Percentiles rank a stretch among this genome's conserved stretches.
phyloP scores from a whole-genome alignment of 805 yeast species.

The Lipomyces orientalis region DNA sequence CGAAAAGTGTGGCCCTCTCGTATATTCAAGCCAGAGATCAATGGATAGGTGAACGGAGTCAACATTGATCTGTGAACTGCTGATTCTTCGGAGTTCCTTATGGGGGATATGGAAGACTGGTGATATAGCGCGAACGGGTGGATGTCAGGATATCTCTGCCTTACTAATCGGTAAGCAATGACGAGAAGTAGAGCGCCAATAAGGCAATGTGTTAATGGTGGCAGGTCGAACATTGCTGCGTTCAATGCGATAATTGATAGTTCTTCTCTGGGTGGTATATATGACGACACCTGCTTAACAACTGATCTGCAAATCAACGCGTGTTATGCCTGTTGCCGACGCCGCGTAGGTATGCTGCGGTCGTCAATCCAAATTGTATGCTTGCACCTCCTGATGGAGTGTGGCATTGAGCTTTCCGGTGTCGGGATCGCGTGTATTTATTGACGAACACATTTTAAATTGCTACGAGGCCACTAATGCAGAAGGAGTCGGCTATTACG shows the following conservation, averaged over 20 bases:
- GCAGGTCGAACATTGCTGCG: conserved; percentile 13
- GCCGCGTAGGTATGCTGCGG: background rate
- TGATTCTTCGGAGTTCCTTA: conserved; percentile 70
- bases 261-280: background rate
- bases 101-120: conserved; percentile 70
- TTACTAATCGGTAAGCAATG: conserved; percentile 34
- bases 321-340: background rate
- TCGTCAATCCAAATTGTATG: background rate
- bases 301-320: background rate
- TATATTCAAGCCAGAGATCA: conserved; percentile 71
- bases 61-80: conserved; percentile 78
- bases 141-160: conserved; percentile 45
- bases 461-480: no score
- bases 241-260: background rate
- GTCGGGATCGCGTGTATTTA: background rate
- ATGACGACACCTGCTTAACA: background rate
- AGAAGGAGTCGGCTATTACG: no score
- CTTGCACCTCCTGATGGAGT: background rate
- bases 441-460: no score
- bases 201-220: conserved; percentile 24
- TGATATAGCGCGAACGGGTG: conserved; percentile 47
- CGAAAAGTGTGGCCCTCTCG: conserved; percentile 68
- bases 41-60: conserved; percentile 71
- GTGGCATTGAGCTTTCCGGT: background rate
- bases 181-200: conserved; percentile 19